These are phyloP conservation scores for Xylaria sp. DNA, from an alignment of 2,329 filamentous ascomycete genomes.

Conservation along the genomic window DNA sequence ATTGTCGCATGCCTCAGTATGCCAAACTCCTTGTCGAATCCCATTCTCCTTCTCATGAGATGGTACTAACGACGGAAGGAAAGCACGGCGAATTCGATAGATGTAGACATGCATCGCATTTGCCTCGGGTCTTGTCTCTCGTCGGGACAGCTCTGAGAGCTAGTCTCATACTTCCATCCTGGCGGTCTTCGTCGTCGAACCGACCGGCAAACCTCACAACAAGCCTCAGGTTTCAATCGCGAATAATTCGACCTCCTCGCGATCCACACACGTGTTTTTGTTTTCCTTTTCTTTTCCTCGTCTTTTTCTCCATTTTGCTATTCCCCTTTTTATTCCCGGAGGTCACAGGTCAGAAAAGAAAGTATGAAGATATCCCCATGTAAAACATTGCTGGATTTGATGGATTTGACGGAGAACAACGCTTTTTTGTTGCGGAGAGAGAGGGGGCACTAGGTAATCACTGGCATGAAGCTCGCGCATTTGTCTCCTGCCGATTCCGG, in stretches of 20 bases:
- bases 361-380: neutral
- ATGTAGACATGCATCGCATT: conserved; percentile 14
- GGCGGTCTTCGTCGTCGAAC: neutral
- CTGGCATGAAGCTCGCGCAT: too few species aligned
- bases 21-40: conserved; percentile 9
- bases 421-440: too few species aligned
- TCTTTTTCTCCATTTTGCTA: neutral
- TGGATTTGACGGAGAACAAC: neutral
- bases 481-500: too few species aligned
- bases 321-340: neutral
- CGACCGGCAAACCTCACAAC: conserved; percentile 3
- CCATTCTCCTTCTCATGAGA: conserved; percentile 7
- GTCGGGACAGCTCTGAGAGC: conserved; percentile 1
- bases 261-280: neutral
- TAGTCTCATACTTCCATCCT: too few species aligned
- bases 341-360: neutral
- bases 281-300: neutral
- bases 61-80: conserved; percentile 11
- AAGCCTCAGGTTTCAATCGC: conserved; percentile 16
- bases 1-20: conserved; percentile 5
- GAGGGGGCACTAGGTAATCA: too few species aligned
- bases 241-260: conserved; percentile 10
- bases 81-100: conserved; percentile 17
- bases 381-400: neutral
- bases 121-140: conserved; percentile 10